Base-by-base conservation (phyloP, 2,329 filamentous ascomycete species). In the Aureobasidium zeae region DNA sequence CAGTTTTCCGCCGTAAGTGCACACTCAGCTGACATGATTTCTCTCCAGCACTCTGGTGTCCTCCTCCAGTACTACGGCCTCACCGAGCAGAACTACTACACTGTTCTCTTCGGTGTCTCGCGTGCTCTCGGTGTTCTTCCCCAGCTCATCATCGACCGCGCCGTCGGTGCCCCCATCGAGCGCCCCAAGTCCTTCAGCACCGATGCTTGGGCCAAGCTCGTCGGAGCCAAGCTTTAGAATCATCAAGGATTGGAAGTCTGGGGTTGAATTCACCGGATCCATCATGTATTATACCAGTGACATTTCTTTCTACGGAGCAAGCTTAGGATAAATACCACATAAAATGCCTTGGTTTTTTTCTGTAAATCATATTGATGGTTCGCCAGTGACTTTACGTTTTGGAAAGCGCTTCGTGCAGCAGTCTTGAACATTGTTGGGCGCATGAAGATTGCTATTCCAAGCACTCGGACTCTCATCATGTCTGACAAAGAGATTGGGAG, bases 21-120 rank as follows among this genome's bases (percentile, higher is more conserved):
- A 48, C 19, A 44, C 44, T 12, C 12, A 17, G 44, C 22, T 29
- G 47, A 41, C 47, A 35, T 41, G 20, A 20, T 20, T 1, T 10
- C 17, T 33, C 24, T 29, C n/a, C 46, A 70, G 67, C 91, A 96
- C 83, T 95, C 88, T 22, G 91, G 91, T 77, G 91, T 98, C 55
- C 86, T 98, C 55, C 86, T 98, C 58, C 91, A 98, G 76, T 91
- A 98, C 83, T 98, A 98, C 73, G 91, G 91, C 62, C 76, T 98
- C 66, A 96, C 85, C 52, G 89, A 98, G 78, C 84, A 91, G 70
- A 96, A 81, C 83, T 98, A 93, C 83, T 98, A 98, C 85, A 98
- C 91, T 52, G 91, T 98, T 51, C 84, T 98, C 64, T 98, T 98
- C 70, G 91, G 91, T 79, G 91, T 98, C 32, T 94, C 88, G 57